A percentile compares a stretch with the other conserved stretches of the same genome.
phyloP scores from a whole-genome alignment of 192 early-diverging fungal genomes.

The Coemansia sp. region DNA sequence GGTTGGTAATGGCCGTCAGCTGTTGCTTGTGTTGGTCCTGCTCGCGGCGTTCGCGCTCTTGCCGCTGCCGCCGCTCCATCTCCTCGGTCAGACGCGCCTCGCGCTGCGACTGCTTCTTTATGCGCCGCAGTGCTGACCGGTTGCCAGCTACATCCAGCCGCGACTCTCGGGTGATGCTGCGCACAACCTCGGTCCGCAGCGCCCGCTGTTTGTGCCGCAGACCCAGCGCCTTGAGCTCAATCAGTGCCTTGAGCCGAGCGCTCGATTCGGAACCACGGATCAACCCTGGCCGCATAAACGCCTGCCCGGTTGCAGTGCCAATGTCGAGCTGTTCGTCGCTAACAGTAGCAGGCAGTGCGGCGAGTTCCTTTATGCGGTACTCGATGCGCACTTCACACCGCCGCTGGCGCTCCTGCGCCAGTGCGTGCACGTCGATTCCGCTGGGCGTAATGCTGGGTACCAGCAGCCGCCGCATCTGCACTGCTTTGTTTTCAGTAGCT shows the following conservation, averaged over 20 bases:
- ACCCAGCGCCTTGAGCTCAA: slow-evolving; percentile 85
- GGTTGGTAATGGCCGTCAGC: slow-evolving; percentile 69
- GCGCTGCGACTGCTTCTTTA: slow-evolving; percentile 80
- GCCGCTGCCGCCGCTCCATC: slow-evolving; percentile 83
- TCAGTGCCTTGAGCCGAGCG: slow-evolving; percentile 72
- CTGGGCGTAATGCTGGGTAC: slow-evolving; percentile 70
- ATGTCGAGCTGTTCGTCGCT: slow-evolving; percentile 55
- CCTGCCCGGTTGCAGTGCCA: slow-evolving; percentile 1
- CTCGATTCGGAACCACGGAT: slow-evolving; percentile 36
- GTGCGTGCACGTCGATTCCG: slow-evolving; percentile 77
- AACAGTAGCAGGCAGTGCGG: slow-evolving; percentile 64
- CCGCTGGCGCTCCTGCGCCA: slow-evolving; percentile 77
- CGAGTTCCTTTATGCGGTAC: slow-evolving; percentile 78
- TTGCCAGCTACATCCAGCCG: slow-evolving; percentile 80
- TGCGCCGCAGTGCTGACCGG: slow-evolving; percentile 68
- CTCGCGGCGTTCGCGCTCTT: slow-evolving; percentile 84
- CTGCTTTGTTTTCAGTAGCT: slow-evolving; percentile 36
- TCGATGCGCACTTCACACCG: slow-evolving; percentile 66
- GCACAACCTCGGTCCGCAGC: slow-evolving; percentile 72
- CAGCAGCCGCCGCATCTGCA: slow-evolving; percentile 66
- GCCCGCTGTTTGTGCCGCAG: slow-evolving; percentile 77
- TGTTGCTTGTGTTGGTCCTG: slow-evolving; percentile 81
- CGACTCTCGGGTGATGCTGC: slow-evolving; percentile 69
- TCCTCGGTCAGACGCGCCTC: slow-evolving; percentile 88
- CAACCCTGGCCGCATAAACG: slow-evolving; percentile 27